phyloP scores from a whole-genome alignment of 768 basidiomycete genomes.

The Kwoniella dejecticola region DNA sequence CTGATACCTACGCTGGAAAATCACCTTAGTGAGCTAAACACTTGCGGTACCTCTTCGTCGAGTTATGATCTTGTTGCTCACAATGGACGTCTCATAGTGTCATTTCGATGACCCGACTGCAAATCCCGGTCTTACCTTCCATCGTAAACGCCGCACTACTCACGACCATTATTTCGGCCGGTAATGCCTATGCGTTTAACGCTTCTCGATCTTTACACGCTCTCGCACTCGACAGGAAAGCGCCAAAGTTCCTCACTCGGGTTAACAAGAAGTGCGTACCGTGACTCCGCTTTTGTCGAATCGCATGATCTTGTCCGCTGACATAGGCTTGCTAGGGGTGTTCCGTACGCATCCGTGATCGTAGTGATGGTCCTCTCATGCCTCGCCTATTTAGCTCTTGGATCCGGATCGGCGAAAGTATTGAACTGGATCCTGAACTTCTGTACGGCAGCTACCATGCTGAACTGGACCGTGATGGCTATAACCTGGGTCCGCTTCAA shows the following conservation, averaged over 20 bases:
- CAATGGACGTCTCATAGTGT: too few relatives aligned
- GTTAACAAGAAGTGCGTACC: conserved; percentile 26
- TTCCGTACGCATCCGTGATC: conserved; percentile 30
- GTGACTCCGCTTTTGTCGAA: too few relatives aligned
- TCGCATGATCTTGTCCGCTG: too few relatives aligned
- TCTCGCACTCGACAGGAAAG: conserved; percentile 25
- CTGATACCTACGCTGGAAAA: conserved; percentile 22
- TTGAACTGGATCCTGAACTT: conserved; percentile 36
- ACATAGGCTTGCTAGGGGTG: too few relatives aligned
- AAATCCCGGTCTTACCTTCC: conserved; percentile 28
- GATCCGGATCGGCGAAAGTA: conserved; percentile 31
- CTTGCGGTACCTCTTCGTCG: too few relatives aligned
- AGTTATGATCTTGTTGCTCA: too few relatives aligned
- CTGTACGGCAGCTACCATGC: conserved; percentile 18
- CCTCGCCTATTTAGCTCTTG: conserved; percentile 38
- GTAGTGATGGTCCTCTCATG: conserved; percentile 27
- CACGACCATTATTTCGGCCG: conserved; percentile 11
- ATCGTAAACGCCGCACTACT: conserved; percentile 29
- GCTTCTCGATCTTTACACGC: conserved; percentile 29
- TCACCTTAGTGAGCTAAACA: too few relatives aligned
- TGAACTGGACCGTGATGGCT: conserved; percentile 23
- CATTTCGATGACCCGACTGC: conserved; percentile 26
- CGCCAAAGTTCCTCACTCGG: conserved; percentile 21
- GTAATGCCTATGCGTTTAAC: conserved; percentile 31
- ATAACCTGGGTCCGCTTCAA: conserved; percentile 40